These are phyloP conservation scores for Paracoccidioides brasiliensis DNA, from an alignment of 2,329 filamentous ascomycete genomes.

Conservation along the genomic window DNA sequence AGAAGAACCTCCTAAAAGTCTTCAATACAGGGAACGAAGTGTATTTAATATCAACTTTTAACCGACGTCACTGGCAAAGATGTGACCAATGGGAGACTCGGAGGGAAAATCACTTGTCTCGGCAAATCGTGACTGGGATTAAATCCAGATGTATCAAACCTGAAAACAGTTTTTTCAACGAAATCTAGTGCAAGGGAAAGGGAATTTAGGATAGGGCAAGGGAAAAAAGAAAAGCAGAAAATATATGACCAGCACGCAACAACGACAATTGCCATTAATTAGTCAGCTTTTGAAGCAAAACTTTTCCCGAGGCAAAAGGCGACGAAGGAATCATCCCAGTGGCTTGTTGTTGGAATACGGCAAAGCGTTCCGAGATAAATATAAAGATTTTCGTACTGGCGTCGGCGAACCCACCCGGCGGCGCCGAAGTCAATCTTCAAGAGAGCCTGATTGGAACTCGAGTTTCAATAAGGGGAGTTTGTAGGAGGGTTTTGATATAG, in stretches of 20 bases:
- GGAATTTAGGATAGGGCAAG: not conserved
- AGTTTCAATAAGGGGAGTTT: not conserved
- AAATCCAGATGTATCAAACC: not conserved
- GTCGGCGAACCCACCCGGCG: not conserved
- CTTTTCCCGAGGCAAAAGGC: constrained; percentile 5
- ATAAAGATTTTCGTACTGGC: not conserved
- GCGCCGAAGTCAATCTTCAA: not conserved
- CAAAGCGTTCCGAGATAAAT: not conserved
- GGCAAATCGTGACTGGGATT: not conserved
- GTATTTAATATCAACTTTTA: constrained; percentile 11
- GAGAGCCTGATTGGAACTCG: not conserved
- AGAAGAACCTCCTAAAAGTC: constrained; percentile 11
- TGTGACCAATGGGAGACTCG: not conserved
- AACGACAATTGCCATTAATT: not conserved
- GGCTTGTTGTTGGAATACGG: not conserved
- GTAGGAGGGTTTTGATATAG: not conserved
- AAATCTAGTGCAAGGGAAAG: not conserved
- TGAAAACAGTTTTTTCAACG: not conserved
- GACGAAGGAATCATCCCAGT: not conserved
- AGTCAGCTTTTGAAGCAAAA: not conserved
- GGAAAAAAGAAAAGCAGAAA: not conserved
- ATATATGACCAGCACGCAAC: not conserved
- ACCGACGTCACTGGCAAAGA: constrained; percentile 9
- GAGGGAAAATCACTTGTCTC: not conserved
- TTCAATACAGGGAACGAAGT: constrained; percentile 6